Conservation (phyloP, 2,329 filamentous ascomycete genomes). For the Colletotrichum sp. region DNA sequence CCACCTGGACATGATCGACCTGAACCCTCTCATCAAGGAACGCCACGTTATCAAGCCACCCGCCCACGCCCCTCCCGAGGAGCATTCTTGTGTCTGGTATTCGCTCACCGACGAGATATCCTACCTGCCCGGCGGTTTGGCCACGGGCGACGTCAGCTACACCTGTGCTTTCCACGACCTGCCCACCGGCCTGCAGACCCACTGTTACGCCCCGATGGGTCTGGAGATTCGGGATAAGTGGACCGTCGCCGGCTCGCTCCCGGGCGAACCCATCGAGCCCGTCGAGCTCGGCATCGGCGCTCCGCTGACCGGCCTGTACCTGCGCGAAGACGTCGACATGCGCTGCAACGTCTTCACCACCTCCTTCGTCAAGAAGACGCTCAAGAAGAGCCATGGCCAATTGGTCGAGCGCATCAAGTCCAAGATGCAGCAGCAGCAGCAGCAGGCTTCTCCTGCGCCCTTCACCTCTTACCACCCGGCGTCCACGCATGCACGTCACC, state of each 20-base stretch:
- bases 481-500: neutral
- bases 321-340: constrained; percentile 87
- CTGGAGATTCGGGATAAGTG: constrained; percentile 81
- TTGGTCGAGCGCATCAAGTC: constrained; percentile 72
- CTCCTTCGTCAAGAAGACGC: constrained; percentile 80
- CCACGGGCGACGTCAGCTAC: constrained; percentile 74
- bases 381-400: constrained; percentile 75
- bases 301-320: constrained; percentile 74
- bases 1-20: constrained; percentile 83
- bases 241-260: constrained; percentile 74
- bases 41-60: constrained; percentile 73
- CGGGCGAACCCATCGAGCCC: constrained; percentile 70
- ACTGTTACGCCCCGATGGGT: constrained; percentile 82
- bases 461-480: neutral
- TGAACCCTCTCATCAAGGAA: constrained; percentile 83
- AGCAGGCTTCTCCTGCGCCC: neutral
- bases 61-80: constrained; percentile 69
- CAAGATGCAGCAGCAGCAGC: constrained; percentile 3
- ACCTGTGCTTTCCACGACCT: constrained; percentile 82
- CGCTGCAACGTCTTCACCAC: constrained; percentile 79
- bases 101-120: constrained; percentile 77
- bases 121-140: constrained; percentile 72
- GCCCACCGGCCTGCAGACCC: constrained; percentile 74
- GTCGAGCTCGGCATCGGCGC: constrained; percentile 70
- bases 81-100: constrained; percentile 79